These are phyloP conservation scores for Leishmania aethiopica DNA, from an alignment of 208 protist genomes.

Conservation along the genomic window DNA sequence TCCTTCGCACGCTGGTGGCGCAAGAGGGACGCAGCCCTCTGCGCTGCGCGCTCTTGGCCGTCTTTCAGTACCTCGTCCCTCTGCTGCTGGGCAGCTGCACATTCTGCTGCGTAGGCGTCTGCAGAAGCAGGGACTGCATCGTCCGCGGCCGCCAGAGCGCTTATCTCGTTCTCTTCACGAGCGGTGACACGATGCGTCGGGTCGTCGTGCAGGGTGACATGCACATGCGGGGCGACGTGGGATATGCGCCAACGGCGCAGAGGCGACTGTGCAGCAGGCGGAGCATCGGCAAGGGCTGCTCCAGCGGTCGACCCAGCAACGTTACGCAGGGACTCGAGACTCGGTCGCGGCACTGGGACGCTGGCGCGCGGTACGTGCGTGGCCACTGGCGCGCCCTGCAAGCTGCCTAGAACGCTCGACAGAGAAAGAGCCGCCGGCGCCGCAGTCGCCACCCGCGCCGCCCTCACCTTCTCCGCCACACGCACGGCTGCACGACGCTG, in stretches of 20 bases:
- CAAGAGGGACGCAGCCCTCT: constrained; percentile 32
- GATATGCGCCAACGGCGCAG: constrained; percentile 20
- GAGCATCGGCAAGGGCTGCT: not conserved
- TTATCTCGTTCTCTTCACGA: not conserved
- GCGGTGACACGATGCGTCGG: not conserved
- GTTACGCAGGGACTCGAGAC: not conserved
- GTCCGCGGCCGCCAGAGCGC: not conserved
- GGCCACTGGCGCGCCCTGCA: constrained; percentile 13
- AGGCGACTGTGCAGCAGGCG: not conserved
- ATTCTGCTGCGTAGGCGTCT: not conserved
- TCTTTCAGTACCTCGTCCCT: not conserved
- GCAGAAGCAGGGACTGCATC: not conserved
- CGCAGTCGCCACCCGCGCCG: constrained; percentile 27
- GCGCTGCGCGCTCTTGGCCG: constrained; percentile 32
- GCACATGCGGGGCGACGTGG: constrained; percentile 16
- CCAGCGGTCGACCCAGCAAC: not conserved
- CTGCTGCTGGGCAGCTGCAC: constrained; percentile 2
- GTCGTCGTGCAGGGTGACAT: constrained; percentile 7
- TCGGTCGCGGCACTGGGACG: constrained; percentile 14
- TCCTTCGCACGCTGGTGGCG: constrained; percentile 19
- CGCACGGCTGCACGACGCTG: constrained; percentile 38
- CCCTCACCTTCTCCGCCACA: constrained; percentile 18
- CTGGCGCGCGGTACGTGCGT: not conserved
- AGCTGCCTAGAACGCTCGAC: constrained; percentile 18
- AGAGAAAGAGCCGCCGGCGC: constrained; percentile 2